Evolutionary conservation across 768 basidiomycete genomes (phyloP), one percentile per base, ranked within the genome.

Genomic region (Lentinula sp.): DNA sequence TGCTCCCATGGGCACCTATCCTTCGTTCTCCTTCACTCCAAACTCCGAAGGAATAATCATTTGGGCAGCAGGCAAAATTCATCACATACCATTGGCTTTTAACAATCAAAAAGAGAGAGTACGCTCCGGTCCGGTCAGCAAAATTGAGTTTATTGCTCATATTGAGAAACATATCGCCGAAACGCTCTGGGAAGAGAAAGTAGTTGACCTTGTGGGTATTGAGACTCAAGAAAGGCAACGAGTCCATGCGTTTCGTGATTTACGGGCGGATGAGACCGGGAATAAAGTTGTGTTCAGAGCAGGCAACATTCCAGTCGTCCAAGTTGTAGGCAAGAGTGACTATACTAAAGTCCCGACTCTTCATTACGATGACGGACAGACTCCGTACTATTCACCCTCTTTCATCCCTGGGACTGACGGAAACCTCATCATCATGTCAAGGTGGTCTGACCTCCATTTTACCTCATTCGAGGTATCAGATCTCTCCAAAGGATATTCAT

Each of bases 1-100:
- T 8, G 86, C 88, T 13, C 88, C 89, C 0, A 89, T 89, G 87
- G 87, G 88, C 10, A 91, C 88, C 43, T 91, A 91, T 65, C 89
- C 88, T 0, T 85, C 87, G 1, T 91, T 87, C 66, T 78, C 88
- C 8, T 90, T 90, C 70, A 79, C 84, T 0, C 85, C 84, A 0
- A 70, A 74, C 16, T 82, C 84, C 62, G 76, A 80, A 60, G 84
- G 81, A 1, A 72, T 90, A 57, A 77, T 90, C 63, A 85, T 90
- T 60, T 90, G 88, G 88, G 86, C 88, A 4, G 81, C 85, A 1
- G 88, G 88, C 2, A 81, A 87, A 61, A 88, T 90, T 28, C 82
- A 84, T 68, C 76, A 74, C 13, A 77, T 90, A 10, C 87, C 88
- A 15, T 72, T 89, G 32, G 64, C 73, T 4, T 68, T 67, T n/a